Evolutionary conservation across 805 yeast species (phyloP).

Genomic region (Metschnikowia henanensis): DNA sequence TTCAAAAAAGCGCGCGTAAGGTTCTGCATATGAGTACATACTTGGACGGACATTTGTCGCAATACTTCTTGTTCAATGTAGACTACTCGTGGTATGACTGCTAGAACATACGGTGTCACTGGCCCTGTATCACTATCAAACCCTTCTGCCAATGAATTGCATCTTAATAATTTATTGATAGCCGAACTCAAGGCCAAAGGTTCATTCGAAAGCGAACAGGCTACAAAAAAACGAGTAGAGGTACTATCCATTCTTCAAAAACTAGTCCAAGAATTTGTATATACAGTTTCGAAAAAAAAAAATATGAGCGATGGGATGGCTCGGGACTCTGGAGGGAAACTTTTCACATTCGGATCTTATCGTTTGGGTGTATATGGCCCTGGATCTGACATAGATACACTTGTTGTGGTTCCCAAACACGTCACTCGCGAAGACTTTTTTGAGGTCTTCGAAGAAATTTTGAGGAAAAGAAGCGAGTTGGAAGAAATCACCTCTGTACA

Average conservation of each 20-base stretch:
- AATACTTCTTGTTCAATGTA: background rate
- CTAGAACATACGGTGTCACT: constrained; percentile 3
- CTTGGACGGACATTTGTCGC: background rate
- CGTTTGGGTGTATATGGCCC: constrained; percentile 97
- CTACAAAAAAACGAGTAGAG: constrained; percentile 76
- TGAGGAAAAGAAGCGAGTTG: constrained; percentile 74
- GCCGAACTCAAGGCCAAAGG: constrained; percentile 78
- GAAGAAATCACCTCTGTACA: constrained; percentile 94
- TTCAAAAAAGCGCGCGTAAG: background rate
- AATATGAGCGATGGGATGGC: constrained; percentile 99
- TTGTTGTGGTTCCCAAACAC: constrained; percentile 97
- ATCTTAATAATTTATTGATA: constrained; percentile 72
- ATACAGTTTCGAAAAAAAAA: constrained; percentile 70
- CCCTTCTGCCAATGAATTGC: constrained; percentile 79
- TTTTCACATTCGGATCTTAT: constrained; percentile 95
- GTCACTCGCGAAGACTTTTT: constrained; percentile 90
- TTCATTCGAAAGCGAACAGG: constrained; percentile 86
- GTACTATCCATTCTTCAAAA: constrained; percentile 72
- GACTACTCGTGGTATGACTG: background rate
- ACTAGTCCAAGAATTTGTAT: constrained; percentile 79
- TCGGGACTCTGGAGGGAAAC: constrained; percentile 93
- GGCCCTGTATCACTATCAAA: constrained; percentile 80
- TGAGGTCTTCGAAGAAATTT: constrained; percentile 67
- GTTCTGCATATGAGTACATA: background rate
- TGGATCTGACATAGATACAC: constrained; percentile 95